A percentile compares a stretch with the other conserved stretches of the same genome.
Conservation (phyloP, 2,329 filamentous ascomycete species). For the Ophiostoma himal-ulmi region DNA sequence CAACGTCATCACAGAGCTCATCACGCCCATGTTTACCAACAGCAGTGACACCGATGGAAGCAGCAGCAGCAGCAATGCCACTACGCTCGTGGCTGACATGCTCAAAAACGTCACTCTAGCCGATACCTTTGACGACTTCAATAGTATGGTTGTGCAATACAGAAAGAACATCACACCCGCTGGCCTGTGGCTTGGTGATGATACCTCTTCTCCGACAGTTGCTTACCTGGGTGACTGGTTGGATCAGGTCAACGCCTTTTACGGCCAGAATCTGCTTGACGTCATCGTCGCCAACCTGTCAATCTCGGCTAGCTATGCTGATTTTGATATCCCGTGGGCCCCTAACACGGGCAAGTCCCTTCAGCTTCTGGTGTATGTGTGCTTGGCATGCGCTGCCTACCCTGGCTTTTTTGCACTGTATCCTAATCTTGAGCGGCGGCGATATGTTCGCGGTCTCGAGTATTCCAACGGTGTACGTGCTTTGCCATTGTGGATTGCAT, state of each 20-base stretch:
- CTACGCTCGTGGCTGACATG: slow-evolving; percentile 12
- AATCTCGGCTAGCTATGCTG: slow-evolving; percentile 65
- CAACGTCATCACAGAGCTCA: slow-evolving; percentile 32
- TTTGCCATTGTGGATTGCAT: slow-evolving; percentile 77
- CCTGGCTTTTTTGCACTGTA: slow-evolving; percentile 87
- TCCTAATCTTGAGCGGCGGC: slow-evolving; percentile 73
- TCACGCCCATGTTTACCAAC: slow-evolving; percentile 38
- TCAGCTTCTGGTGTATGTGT: slow-evolving; percentile 76
- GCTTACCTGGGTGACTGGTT: slow-evolving; percentile 63
- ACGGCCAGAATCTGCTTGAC: slow-evolving; percentile 60
- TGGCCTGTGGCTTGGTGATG: slow-evolving; percentile 70
- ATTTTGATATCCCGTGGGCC: slow-evolving; percentile 69
- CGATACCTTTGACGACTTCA: slow-evolving; percentile 62
- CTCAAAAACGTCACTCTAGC: slow-evolving; percentile 45
- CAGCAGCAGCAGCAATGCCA: slow-evolving; percentile 9
- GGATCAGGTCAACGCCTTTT: slow-evolving; percentile 50
- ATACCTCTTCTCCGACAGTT: slow-evolving; percentile 55
- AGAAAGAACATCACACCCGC: slow-evolving; percentile 67
- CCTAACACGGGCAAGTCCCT: slow-evolving; percentile 65
- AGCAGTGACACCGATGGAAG: slow-evolving; percentile 13
- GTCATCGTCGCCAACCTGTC: slow-evolving; percentile 60
- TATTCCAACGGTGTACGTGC: slow-evolving; percentile 88
- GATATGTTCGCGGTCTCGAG: slow-evolving; percentile 75
- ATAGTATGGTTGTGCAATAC: slow-evolving; percentile 54
- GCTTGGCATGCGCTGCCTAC: slow-evolving; percentile 69